Evolutionary conservation across 371 early-diverging fungal genomes (phyloP).

Genomic region (Mortierella sp.): DNA sequence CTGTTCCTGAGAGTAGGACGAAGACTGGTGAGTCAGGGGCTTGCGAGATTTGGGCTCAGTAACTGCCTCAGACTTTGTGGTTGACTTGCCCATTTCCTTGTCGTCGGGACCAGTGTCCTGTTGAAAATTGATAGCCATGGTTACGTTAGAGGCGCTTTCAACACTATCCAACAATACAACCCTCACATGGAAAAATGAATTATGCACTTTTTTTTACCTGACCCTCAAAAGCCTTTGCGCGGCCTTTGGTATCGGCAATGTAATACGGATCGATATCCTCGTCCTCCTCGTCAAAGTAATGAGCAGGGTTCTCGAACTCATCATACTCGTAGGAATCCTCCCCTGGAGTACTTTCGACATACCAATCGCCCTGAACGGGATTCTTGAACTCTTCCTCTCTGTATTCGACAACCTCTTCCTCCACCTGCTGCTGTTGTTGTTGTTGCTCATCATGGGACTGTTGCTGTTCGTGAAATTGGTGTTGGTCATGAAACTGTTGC

Average conservation of each 20-base stretch:
- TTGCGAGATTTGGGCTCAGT: conserved; percentile 13
- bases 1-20: conserved; percentile 31
- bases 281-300: conserved; percentile 42
- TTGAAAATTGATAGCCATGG: not conserved
- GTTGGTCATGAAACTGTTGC: not conserved
- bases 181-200: not conserved
- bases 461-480: not conserved
- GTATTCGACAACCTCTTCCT: not conserved
- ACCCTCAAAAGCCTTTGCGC: conserved; percentile 37
- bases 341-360: conserved; percentile 17
- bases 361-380: conserved; percentile 31
- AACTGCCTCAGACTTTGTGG: not conserved
- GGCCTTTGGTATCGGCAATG: conserved; percentile 51
- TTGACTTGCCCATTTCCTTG: not conserved
- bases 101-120: conserved; percentile 17
- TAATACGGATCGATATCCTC: conserved; percentile 55
- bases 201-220: conserved; percentile 20
- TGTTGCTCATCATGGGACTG: not conserved
- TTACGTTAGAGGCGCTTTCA: not conserved
- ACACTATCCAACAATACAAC: not conserved
- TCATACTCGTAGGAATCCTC: conserved; percentile 16
- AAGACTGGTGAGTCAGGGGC: conserved; percentile 15
- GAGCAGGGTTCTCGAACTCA: conserved; percentile 21
- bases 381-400: not conserved
- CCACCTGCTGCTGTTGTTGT: conserved; percentile 1